Evolutionary conservation across 495 filamentous ascomycete species (phyloP).

Genomic region (Neurospora africana): DNA sequence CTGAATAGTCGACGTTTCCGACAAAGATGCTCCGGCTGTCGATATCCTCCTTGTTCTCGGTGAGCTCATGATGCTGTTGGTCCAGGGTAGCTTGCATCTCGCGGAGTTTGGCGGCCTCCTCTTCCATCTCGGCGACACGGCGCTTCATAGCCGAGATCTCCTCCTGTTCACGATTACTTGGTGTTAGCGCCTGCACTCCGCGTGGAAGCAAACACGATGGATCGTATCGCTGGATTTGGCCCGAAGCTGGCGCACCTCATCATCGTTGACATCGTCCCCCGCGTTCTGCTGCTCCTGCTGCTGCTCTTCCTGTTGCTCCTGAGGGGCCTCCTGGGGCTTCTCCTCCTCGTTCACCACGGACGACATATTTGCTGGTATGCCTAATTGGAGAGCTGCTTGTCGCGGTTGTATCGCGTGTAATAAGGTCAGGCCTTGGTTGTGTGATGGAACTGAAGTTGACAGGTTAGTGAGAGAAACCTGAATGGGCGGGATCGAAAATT

Average conservation of each 20-base stretch:
- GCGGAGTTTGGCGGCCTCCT: conserved; percentile 87
- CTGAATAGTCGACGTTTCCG: conserved; percentile 97
- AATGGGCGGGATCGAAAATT: background rate
- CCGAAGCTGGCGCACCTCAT: conserved; percentile 27
- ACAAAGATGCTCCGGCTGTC: conserved; percentile 96
- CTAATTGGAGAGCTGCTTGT: background rate
- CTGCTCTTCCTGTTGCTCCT: background rate
- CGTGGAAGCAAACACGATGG: background rate
- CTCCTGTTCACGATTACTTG: conserved; percentile 33
- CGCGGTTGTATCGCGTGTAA: background rate
- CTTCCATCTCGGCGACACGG: conserved; percentile 98
- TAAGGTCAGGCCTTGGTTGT: background rate
- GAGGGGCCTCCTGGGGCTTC: conserved; percentile 15
- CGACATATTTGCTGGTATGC: conserved; percentile 10
- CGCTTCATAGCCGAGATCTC: conserved; percentile 98
- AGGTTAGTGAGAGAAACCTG: background rate
- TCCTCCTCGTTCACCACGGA: conserved; percentile 17
- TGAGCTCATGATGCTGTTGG: conserved; percentile 67
- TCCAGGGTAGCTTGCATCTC: conserved; percentile 93
- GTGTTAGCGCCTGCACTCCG: conserved; percentile 7
- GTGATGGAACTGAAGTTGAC: background rate
- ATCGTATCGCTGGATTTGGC: background rate
- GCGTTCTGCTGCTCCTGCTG: conserved; percentile 18
- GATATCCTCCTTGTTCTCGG: conserved; percentile 91
- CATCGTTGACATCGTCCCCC: conserved; percentile 34